Evolutionary conservation across 257 asterid species (phyloP).

Genomic region (Salvia hispanica): DNA sequence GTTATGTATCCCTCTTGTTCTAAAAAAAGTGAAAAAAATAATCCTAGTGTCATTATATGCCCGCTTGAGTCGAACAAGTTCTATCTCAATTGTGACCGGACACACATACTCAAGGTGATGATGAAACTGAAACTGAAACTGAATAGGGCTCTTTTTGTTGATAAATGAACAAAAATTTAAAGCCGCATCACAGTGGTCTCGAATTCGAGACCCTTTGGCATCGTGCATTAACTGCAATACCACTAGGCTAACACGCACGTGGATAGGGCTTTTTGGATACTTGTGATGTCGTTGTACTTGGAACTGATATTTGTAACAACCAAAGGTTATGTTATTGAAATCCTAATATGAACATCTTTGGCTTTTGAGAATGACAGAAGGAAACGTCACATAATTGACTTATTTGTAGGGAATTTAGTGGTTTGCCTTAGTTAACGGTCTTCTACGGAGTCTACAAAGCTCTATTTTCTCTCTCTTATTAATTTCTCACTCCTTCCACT

Average conservation of each 20-base stretch:
- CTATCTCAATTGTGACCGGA: neutral
- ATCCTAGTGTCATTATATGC: neutral
- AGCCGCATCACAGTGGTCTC: too few relatives aligned
- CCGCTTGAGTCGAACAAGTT: neutral
- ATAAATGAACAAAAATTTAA: too few relatives aligned
- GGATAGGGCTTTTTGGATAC: slow-evolving; percentile 9
- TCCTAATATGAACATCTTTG: neutral
- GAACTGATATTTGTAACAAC: neutral
- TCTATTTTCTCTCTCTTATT: slow-evolving; percentile 11
- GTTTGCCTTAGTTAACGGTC: neutral
- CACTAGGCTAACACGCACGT: too few relatives aligned
- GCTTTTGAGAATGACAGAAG: slow-evolving; percentile 13
- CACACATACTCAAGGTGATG: neutral
- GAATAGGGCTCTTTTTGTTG: too few relatives aligned
- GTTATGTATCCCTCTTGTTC: neutral
- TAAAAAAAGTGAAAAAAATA: neutral
- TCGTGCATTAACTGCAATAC: too few relatives aligned
- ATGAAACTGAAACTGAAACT: too few relatives aligned
- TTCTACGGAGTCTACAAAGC: slow-evolving; percentile 9
- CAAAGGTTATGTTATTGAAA: neutral
- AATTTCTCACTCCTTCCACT: neutral
- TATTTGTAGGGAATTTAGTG: slow-evolving; percentile 23
- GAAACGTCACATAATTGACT: slow-evolving; percentile 11
- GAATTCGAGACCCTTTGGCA: too few relatives aligned
- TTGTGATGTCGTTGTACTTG: neutral